Evolutionary conservation across 495 filamentous ascomycete genomes (phyloP).

Genomic region (Lepraria neglecta): DNA sequence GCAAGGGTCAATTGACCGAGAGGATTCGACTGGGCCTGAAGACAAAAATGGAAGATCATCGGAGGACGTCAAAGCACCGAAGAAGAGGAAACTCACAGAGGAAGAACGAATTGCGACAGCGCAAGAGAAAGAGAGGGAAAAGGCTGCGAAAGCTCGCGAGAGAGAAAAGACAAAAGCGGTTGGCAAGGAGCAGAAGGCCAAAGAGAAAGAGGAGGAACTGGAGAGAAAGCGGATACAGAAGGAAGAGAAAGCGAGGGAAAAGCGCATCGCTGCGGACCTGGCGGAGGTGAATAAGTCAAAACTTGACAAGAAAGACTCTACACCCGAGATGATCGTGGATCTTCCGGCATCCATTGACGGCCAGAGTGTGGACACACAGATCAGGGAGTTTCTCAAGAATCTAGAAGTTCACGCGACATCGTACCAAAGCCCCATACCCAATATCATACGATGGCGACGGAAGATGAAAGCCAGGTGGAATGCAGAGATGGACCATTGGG

Average conservation of each 20-base stretch:
- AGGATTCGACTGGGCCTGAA: neutral
- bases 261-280: constrained; percentile 60
- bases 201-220: constrained; percentile 42
- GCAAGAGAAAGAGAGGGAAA: constrained; percentile 33
- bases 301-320: constrained; percentile 68
- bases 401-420: constrained; percentile 51
- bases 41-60: neutral
- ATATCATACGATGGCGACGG: constrained; percentile 68
- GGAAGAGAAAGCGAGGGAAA: constrained; percentile 57
- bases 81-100: constrained; percentile 34
- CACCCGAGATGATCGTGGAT: constrained; percentile 80
- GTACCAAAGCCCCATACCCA: constrained; percentile 43
- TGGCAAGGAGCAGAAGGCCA: constrained; percentile 46
- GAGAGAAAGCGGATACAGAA: constrained; percentile 44
- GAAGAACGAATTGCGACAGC: constrained; percentile 46
- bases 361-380: constrained; percentile 44
- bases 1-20: neutral
- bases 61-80: constrained; percentile 25
- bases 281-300: constrained; percentile 69
- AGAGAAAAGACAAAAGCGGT: constrained; percentile 38
- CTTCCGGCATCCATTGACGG: constrained; percentile 52
- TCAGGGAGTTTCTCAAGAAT: constrained; percentile 48
- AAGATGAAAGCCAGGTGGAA: constrained; percentile 61
- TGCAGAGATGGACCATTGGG: constrained; percentile 55
- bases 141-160: constrained; percentile 51